Evolutionary conservation across 2,329 filamentous ascomycete species (phyloP), one percentile per base, ranked within the genome.

Genomic region (Cladosporium sp.): DNA sequence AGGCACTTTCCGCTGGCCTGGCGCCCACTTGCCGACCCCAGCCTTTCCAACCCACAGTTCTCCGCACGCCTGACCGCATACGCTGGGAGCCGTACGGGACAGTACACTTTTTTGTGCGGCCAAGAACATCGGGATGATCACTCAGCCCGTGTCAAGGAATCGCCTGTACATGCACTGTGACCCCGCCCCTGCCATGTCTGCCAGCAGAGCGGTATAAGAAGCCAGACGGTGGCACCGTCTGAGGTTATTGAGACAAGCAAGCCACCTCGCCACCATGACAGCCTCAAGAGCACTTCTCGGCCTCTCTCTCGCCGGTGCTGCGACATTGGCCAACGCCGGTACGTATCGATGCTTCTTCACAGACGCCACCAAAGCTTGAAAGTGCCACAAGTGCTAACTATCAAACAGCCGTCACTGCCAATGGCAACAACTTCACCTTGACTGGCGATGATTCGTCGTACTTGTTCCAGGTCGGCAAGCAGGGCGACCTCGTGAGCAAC

Each of bases 381-480:
- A n/a, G 2, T 55, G 24, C 32, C 60, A 55, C 60, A 57, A 44
- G 36, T 64, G 51, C 61, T 64, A 57, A 64, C 61, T 64, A 38
- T 64, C 34, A 3, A 15, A 28, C 69, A 86, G 85, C 81, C 44
- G 81, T 88, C 65, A 79, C 80, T 26, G 84, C 84, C n/a, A 75
- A 85, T 5, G 85, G 85, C 11, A 83, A 78, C 3, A 83, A 82
- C 18, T 89, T 89, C 69, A 81, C 85, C 1, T 78, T 89, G 55
- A 85, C 85, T 34, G 86, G 84, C 30, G 77, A 84, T 55, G 79
- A 80, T 68, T 80, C 87, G 34, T 88, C 87, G 0, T 89, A 90
- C 71, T 84, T 85, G 52, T 88, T 90, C 74, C 87, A 89, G 68
- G 86, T 88, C 54, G 84, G 89, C 68, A 76, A 82, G 3, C 73